A percentile compares a stretch with the other conserved stretches of the same genome.
Evolutionary conservation across 2,329 filamentous ascomycete genomes (phyloP).

Genomic region (Aspergillus hiratsukae): DNA sequence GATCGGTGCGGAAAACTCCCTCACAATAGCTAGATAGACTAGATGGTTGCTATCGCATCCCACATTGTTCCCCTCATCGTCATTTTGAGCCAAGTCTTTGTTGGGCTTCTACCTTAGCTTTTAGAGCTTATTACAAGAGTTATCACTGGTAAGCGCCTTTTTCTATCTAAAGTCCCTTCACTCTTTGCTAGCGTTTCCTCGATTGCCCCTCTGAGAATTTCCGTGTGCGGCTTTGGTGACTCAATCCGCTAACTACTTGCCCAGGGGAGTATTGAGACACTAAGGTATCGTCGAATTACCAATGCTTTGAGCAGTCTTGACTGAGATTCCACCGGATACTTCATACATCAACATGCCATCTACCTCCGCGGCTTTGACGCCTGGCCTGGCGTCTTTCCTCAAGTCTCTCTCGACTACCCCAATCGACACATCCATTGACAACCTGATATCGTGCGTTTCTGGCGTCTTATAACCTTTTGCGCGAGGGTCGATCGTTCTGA

Average conservation of each 20-base stretch:
- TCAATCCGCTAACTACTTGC: constrained; percentile 4
- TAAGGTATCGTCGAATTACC: background rate
- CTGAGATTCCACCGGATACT: constrained; percentile 1
- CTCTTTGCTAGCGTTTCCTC: background rate
- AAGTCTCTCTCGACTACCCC: constrained; percentile 71
- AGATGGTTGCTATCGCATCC: constrained; percentile 8
- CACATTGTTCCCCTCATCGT: constrained; percentile 5
- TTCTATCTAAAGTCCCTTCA: background rate
- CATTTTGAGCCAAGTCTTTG: background rate
- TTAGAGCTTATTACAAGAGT: background rate
- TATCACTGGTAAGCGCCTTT: background rate
- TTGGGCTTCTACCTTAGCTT: background rate
- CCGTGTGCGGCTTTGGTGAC: background rate
- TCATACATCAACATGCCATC: constrained; percentile 51
- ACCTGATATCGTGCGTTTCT: constrained; percentile 67
- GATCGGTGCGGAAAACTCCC: constrained; percentile 16
- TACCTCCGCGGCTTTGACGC: constrained; percentile 56
- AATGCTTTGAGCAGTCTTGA: constrained; percentile 1
- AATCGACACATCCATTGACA: constrained; percentile 78
- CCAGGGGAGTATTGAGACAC: background rate
- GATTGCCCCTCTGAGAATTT: constrained; percentile 1
- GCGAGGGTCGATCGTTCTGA: constrained; percentile 12
- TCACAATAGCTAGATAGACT: constrained; percentile 1
- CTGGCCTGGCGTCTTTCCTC: constrained; percentile 72
- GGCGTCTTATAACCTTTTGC: constrained; percentile 4